Base-by-base conservation (phyloP, 176 grass and related monocot species). In the Aegilops tauschii region DNA sequence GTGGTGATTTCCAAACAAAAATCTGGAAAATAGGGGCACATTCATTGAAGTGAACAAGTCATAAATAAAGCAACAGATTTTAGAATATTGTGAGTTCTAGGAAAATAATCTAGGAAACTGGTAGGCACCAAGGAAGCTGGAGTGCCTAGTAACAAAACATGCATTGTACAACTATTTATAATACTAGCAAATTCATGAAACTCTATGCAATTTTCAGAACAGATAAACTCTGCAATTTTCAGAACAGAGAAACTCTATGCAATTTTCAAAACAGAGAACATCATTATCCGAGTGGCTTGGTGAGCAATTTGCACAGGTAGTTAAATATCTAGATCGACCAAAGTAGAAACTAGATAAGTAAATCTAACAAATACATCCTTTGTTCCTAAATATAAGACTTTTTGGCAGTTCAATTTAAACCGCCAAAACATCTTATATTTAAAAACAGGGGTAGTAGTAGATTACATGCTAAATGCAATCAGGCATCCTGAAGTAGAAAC, bases 381-480 rank as follows among this genome's bases (percentile, higher is more conserved):
- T 47, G 44, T 47, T 47, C 44, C 44, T 13, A 47, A 44, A 44
- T 44, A 44, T 44, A 44, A 3, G 3, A 44, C 10, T 0, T 42
- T 39, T 44, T 44, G 42, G 10, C 10, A 11, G 42, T 11, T 44
- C 42, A 44, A 44, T 44, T 44, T 44, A 44, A 44, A 44, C 10
- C 3, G 0, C 10, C 42, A 44, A 47, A 47, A 47, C 44, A 4
- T 47, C 44, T 47, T 47, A 47, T 47, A 47, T 13, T 47, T 47
- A 47, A 47, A 47, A 47, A 47, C 44, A 47, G 12, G 44, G 44
- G 44, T 13, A 47, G 3, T 47, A 16, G 23, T 39, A 69, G 10
- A 58, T 87, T 87, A 76, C 86, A 45, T n/a, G 8, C 44, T 56
- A 27, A 1, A 9, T n/a, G 28, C 17, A 11, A 82, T 67, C 58